Evolutionary conservation across 176 grass and related monocot genomes (phyloP), one percentile per base, ranked within the genome.

Genomic region (Cenchrus fungigraminus): DNA sequence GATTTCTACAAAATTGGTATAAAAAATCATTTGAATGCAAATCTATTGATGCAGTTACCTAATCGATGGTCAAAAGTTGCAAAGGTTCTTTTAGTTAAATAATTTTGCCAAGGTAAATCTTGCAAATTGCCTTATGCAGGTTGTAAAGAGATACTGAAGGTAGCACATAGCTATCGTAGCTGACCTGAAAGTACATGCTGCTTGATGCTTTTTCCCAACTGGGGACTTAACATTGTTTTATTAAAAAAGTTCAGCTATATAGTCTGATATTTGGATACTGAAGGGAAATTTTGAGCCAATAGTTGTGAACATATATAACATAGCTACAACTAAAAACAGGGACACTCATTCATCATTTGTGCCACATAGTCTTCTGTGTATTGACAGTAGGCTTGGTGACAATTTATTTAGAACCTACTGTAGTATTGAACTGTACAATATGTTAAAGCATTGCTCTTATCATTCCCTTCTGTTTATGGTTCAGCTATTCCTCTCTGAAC

Each of bases 381-480:
- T 49, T 71, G 20, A 10, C 68, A 49, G 11, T 50, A 14, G 28
- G 50, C 28, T 55, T 17, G 15, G 50, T 34, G 4, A 34, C 50
- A 34, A 56, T 84, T 47, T 80, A 10, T 82, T 76, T 81, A 65
- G 57, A 57, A 68, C 74, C 29, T 71, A 74, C 25, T 74, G 52
- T 54, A 78, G 47, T 22, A 37, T 37, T 3, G 37, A 40, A 58
- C 40, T 60, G 22, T 43, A 25, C 65, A 56, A 79, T 73, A 19
- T 63, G 9, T 28, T 81, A 45, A 28, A 66, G 51, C 57, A 19
- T 82, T 76, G 42, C 16, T 88, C 64, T 19, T 81, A 65, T 84
- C 58, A 47, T 65, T 40, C n/a, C 51, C 37, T 71, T 68, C 20
- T 20, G 8, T 76, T 66, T 76, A 7, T 68, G 43, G 16, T 47